These are phyloP conservation scores for Suillus paluster DNA, from an alignment of 768 basidiomycete genomes.

Conservation along the genomic window DNA sequence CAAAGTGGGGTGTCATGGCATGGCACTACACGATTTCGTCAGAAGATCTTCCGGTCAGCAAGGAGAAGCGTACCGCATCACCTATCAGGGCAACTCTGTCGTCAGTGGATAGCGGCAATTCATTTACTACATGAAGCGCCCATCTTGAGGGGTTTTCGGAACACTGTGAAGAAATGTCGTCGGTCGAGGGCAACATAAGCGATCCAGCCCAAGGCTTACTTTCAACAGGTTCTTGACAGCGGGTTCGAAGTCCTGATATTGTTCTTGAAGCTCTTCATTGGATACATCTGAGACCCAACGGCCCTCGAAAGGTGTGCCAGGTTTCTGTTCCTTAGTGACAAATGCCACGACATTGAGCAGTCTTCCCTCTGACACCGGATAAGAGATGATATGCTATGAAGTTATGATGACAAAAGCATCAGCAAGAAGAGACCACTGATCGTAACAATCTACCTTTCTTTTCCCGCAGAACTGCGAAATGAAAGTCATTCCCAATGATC, in stretches of 20 bases:
- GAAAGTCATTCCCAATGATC: too few species aligned
- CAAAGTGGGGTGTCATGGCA: too few species aligned
- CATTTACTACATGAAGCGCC: constrained; percentile 45
- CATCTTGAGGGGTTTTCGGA: constrained; percentile 41
- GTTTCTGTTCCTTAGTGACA: constrained; percentile 27
- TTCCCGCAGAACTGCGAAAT: too few species aligned
- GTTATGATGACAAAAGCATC: too few species aligned
- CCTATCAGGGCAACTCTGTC: constrained; percentile 40
- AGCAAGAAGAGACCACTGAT: not conserved
- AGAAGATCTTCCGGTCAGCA: too few species aligned
- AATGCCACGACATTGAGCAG: constrained; percentile 40
- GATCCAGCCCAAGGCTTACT: not conserved
- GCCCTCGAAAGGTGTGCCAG: constrained; percentile 31
- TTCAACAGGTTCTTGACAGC: constrained; percentile 31
- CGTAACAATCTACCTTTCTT: too few species aligned
- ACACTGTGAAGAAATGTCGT: constrained; percentile 29
- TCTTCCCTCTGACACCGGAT: constrained; percentile 39
- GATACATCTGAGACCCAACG: constrained; percentile 32
- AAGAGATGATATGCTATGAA: constrained; percentile 41
- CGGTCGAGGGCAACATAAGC: not conserved
- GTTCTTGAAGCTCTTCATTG: constrained; percentile 31
- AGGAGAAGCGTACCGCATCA: too few species aligned
- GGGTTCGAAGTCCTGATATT: constrained; percentile 38
- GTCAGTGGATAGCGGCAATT: constrained; percentile 41
- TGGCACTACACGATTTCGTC: too few species aligned